These are phyloP conservation scores for Blastobotrys petasosporus DNA, from an alignment of 1,139 yeast genomes.

Conservation along the genomic window DNA sequence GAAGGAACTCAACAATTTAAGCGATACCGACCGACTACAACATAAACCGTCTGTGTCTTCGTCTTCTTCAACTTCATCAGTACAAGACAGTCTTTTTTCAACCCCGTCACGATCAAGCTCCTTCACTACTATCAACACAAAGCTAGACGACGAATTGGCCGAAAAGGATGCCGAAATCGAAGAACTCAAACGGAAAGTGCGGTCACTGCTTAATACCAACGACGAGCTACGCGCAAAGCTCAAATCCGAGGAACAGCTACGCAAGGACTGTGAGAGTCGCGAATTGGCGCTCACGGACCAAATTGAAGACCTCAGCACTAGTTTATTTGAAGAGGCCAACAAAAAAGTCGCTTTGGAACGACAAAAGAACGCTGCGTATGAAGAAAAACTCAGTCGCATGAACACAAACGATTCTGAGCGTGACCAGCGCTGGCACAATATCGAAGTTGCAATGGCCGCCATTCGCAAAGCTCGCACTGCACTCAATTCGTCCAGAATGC, in stretches of 20 bases:
- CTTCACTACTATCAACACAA: slow-evolving; percentile 4
- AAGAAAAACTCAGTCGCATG: slow-evolving; percentile 11
- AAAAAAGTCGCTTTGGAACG: slow-evolving; percentile 47
- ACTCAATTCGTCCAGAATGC: slow-evolving; percentile 9
- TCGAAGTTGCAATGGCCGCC: slow-evolving; percentile 29
- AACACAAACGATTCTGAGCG: slow-evolving; percentile 21
- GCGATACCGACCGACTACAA: background rate
- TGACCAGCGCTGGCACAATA: slow-evolving; percentile 36
- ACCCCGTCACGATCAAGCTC: slow-evolving; percentile 4
- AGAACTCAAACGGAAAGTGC: slow-evolving; percentile 16
- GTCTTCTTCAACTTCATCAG: slow-evolving; percentile 2
- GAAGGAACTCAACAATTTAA: slow-evolving; percentile 18
- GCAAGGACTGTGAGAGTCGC: slow-evolving; percentile 51
- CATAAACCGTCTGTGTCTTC: slow-evolving; percentile 6
- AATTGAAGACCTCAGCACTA: slow-evolving; percentile 70
- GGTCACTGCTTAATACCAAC: slow-evolving; percentile 12
- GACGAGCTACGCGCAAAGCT: slow-evolving; percentile 30
- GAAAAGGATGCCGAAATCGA: slow-evolving; percentile 12
- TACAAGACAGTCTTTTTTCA: slow-evolving; percentile 4
- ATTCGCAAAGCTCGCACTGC: slow-evolving; percentile 27
- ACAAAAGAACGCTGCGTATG: slow-evolving; percentile 6
- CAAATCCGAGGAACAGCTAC: slow-evolving; percentile 36
- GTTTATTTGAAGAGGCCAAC: slow-evolving; percentile 75
- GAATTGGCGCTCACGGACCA: slow-evolving; percentile 57
- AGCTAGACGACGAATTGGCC: background rate